Conservation (phyloP, 2,329 filamentous ascomycete genomes). For the Fusarium sp. region DNA sequence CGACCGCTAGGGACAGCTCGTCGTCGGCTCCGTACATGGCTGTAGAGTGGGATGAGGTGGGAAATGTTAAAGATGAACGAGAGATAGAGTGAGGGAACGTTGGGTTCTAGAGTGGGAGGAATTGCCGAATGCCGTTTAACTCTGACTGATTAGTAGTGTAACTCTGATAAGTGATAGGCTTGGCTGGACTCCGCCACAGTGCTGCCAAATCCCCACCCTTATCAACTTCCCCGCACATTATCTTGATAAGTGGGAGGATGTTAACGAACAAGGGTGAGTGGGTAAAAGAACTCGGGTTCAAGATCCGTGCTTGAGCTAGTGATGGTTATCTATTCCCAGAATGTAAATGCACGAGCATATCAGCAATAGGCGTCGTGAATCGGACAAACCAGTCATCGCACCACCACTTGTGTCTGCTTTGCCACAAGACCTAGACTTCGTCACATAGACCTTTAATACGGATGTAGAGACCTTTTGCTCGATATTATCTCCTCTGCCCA, state of each 20-base stretch:
- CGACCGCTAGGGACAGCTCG: conserved; percentile 12
- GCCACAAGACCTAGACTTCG: neutral
- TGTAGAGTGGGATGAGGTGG: conserved; percentile 16
- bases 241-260: conserved; percentile 6
- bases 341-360: neutral
- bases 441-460: neutral
- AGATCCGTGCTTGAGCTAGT: neutral
- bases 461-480: neutral
- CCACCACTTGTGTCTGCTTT: neutral
- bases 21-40: conserved; percentile 4
- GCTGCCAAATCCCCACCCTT: neutral
- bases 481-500: neutral
- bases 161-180: conserved; percentile 2
- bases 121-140: neutral
- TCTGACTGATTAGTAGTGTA: neutral
- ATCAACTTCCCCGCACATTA: conserved; percentile 5
- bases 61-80: conserved; percentile 4
- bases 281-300: neutral
- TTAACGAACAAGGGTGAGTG: neutral
- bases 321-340: neutral
- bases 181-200: neutral
- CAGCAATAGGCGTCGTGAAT: neutral
- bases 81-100: neutral
- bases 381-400: neutral
- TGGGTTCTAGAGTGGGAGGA: conserved; percentile 7